A percentile compares a stretch with the other conserved stretches of the same genome.
These are phyloP conservation scores for Trichoderma simmonsii DNA, from an alignment of 2,329 filamentous ascomycete genomes.

Conservation along the genomic window DNA sequence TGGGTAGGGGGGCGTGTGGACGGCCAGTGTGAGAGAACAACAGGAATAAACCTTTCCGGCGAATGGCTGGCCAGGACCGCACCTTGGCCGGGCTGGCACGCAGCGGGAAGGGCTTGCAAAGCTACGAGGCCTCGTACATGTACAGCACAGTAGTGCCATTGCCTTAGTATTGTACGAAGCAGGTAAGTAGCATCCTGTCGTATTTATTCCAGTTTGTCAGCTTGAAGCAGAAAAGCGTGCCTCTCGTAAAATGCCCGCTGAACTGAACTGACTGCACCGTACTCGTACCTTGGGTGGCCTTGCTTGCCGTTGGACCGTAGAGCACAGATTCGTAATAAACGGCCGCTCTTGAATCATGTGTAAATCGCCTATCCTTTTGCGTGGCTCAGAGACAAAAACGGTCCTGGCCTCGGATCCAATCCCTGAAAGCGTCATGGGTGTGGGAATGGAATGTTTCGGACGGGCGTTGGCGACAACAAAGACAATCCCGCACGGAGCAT, in stretches of 20 bases:
- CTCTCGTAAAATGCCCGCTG: not conserved
- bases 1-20: not conserved
- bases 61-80: not conserved
- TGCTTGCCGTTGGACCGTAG: not conserved
- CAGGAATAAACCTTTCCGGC: not conserved
- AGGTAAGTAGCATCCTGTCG: not conserved
- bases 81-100: constrained; percentile 8
- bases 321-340: not conserved
- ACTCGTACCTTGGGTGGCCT: not conserved
- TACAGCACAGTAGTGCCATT: not conserved
- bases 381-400: constrained; percentile 13
- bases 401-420: constrained; percentile 6
- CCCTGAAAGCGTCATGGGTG: constrained; percentile 6
- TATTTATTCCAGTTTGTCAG: not conserved
- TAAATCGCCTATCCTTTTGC: not conserved
- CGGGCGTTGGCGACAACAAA: not conserved
- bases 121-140: not conserved
- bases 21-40: not conserved
- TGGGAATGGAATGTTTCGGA: constrained; percentile 13
- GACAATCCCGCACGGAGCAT: not conserved
- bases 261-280: not conserved
- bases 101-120: constrained; percentile 6
- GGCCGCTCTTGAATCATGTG: not conserved
- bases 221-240: not conserved
- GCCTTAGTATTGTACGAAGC: not conserved